phyloP scores from a whole-genome alignment of 2,329 filamentous ascomycete genomes.

The Diaporthe ilicicola region DNA sequence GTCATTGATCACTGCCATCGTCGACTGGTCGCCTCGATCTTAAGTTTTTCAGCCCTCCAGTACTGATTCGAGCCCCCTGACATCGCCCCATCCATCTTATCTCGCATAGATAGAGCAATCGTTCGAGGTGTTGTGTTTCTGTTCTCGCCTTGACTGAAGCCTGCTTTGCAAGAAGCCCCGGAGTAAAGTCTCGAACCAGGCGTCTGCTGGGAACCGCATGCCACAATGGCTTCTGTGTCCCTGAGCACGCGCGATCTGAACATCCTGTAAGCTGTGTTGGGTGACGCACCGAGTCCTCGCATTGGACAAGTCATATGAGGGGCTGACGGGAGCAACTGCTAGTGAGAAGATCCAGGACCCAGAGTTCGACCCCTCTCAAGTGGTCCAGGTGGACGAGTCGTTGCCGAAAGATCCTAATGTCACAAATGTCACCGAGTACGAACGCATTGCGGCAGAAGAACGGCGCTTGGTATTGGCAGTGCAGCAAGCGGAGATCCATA shows the following conservation, averaged over 20 bases:
- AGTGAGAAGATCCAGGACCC: constrained; percentile 71
- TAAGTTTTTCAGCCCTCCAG: not conserved
- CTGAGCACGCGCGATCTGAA: constrained; percentile 68
- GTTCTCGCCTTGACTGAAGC: not conserved
- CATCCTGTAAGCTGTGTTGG: constrained; percentile 53
- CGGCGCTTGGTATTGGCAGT: constrained; percentile 62
- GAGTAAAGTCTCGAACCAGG: not conserved
- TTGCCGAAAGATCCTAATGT: constrained; percentile 67
- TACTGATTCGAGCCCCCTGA: constrained; percentile 5
- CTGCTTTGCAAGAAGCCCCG: not conserved
- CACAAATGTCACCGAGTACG: constrained; percentile 59
- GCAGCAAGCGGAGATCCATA: constrained; percentile 62
- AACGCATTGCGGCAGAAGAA: constrained; percentile 59
- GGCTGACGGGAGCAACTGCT: not conserved
- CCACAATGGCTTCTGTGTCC: constrained; percentile 55
- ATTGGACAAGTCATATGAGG: not conserved
- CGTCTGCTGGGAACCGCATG: not conserved
- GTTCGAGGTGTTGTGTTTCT: constrained; percentile 4
- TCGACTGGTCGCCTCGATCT: not conserved
- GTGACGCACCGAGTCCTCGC: not conserved
- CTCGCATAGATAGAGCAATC: not conserved
- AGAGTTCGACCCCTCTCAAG: constrained; percentile 65
- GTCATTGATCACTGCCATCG: constrained; percentile 8
- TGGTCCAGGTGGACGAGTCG: constrained; percentile 62
- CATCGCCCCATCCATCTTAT: not conserved